These are phyloP conservation scores for Saitoella complicata DNA, from an alignment of 805 yeast species.

Conservation along the genomic window DNA sequence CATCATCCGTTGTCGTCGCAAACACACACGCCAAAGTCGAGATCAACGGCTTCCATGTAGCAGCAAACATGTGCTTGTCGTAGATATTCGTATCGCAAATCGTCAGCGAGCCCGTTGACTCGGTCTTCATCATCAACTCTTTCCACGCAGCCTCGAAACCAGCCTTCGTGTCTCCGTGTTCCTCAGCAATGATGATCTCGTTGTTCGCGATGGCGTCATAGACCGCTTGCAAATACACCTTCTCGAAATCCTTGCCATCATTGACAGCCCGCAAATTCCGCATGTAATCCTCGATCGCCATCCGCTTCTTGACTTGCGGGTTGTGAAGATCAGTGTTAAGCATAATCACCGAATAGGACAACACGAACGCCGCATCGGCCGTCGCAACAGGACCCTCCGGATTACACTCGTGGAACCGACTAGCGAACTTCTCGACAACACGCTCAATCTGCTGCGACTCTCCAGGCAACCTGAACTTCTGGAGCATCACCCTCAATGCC, in stretches of 20 bases:
- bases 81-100: slow-evolving; percentile 27
- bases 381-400: slow-evolving; percentile 39
- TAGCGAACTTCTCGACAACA: slow-evolving; percentile 72
- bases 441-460: slow-evolving; percentile 95
- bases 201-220: slow-evolving; percentile 64
- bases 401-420: slow-evolving; percentile 57
- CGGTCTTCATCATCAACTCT: slow-evolving; percentile 17
- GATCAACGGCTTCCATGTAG: slow-evolving; percentile 46
- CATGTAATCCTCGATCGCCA: slow-evolving; percentile 73
- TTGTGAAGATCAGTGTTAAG: slow-evolving; percentile 91
- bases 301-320: slow-evolving; percentile 68
- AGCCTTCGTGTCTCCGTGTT: slow-evolving; percentile 84
- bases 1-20: slow-evolving; percentile 80
- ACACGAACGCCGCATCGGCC: slow-evolving; percentile 85
- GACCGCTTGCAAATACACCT: slow-evolving; percentile 69
- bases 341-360: slow-evolving; percentile 84
- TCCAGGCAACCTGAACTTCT: slow-evolving; percentile 84
- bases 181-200: slow-evolving; percentile 95
- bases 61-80: slow-evolving; percentile 55
- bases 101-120: slow-evolving; percentile 12
- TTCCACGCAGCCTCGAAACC: slow-evolving; percentile 69
- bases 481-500: slow-evolving; percentile 67
- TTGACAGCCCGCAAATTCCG: slow-evolving; percentile 68
- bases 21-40: slow-evolving; percentile 63
- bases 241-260: slow-evolving; percentile 57